Evolutionary conservation across 768 basidiomycete genomes (phyloP).

Genomic region (Boletus edulis): DNA sequence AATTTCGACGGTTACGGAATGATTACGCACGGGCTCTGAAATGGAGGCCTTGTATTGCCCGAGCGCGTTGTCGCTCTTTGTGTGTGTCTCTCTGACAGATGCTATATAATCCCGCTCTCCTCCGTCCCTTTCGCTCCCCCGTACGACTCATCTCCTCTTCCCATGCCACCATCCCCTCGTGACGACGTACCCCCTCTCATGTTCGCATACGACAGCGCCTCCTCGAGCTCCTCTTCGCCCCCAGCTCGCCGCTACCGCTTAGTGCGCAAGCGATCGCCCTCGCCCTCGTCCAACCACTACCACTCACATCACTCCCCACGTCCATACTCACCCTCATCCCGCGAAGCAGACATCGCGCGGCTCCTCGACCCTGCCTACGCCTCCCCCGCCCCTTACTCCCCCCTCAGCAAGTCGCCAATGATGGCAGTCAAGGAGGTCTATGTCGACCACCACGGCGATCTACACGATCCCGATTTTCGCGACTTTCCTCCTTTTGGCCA

Average conservation of each 20-base stretch:
- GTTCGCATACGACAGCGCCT: slow-evolving; percentile 17
- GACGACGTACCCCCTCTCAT: background rate
- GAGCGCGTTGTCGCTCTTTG: slow-evolving; percentile 28
- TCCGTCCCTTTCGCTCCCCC: slow-evolving; percentile 12
- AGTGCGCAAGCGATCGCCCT: slow-evolving; percentile 22
- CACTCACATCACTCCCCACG: slow-evolving; percentile 18
- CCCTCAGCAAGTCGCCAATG: slow-evolving; percentile 16
- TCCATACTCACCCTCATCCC: slow-evolving; percentile 36
- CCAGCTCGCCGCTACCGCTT: slow-evolving; percentile 24
- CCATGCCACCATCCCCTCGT: background rate
- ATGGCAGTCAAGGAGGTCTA: slow-evolving; percentile 38
- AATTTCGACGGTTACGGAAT: slow-evolving; percentile 22
- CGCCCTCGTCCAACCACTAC: slow-evolving; percentile 16
- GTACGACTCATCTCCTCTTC: background rate
- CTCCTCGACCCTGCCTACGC: slow-evolving; percentile 66
- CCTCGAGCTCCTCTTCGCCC: slow-evolving; percentile 16
- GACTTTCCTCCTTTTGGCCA: slow-evolving; percentile 49
- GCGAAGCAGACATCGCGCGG: slow-evolving; percentile 54
- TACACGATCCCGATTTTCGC: slow-evolving; percentile 68
- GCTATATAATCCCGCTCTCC: slow-evolving; percentile 31
- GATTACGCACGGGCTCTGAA: slow-evolving; percentile 30
- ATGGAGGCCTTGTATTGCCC: slow-evolving; percentile 21
- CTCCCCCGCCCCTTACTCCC: slow-evolving; percentile 28
- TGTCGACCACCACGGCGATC: slow-evolving; percentile 58
- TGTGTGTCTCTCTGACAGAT: slow-evolving; percentile 24